Evolutionary conservation across 2,329 filamentous ascomycete genomes (phyloP), one percentile per base, ranked within the genome.

Genomic region (Neopestalotiopsis rosae): DNA sequence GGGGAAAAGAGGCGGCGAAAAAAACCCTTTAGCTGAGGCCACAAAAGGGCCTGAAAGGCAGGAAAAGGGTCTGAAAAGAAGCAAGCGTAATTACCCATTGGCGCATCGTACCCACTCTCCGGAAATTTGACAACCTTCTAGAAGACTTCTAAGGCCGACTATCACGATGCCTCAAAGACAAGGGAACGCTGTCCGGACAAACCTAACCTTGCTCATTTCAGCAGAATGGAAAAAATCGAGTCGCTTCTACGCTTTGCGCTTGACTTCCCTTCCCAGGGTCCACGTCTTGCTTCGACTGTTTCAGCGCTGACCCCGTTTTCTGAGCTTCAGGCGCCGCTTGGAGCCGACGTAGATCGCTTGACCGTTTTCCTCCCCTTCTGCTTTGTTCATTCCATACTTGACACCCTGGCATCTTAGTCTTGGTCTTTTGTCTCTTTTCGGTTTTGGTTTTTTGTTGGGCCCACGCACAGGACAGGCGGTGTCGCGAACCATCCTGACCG

Each of bases 121-220:
- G 63, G 63, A 66, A 66, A 66, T 66, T 66, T 66, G 63, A 56
- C 40, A 49, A 56, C 30, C 63, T 66, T 66, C 63, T 66, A 66
- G 63, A 66, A 66, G 28, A 24, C 14, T 66, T 66, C 63, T 57
- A 57, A 45, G 49, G n/a, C 63, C 32, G 13, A 20, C 9, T 20
- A 20, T n/a, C 40, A 42, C 14, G 40, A 24, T 64, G 7, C 24
- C 10, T 30, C 38, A 24, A 56, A 13, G 63, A 38, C 63, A 24
- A 49, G 63, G 63, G 63, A 20, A 56, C 63, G 63, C 32, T 66
- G 63, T 34, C 34, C 63, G 63, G 63, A 34, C 56, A 28, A 6
- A 24, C 34, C 63, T 20, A 57, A 56, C 34, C 34, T 7, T 38
- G 34, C 34, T 7, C 6, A 38, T 10, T 20, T n/a, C 45, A 52